Percentiles rank a stretch among this genome's conserved stretches.
phyloP scores from a whole-genome alignment of 2,329 filamentous ascomycete genomes.

The Leptographium galeiforme region DNA sequence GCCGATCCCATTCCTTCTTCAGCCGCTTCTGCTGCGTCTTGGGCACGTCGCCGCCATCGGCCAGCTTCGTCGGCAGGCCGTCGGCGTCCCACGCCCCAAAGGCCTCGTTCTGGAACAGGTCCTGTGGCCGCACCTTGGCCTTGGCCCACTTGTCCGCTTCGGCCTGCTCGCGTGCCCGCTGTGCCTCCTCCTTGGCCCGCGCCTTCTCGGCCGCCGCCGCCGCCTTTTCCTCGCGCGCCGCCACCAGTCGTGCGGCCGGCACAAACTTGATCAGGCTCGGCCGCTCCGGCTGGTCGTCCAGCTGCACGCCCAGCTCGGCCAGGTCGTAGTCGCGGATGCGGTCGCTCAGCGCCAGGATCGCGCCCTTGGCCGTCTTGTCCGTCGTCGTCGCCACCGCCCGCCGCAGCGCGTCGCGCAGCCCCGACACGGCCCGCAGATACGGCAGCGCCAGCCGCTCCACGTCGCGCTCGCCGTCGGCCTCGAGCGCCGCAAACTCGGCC shows the following conservation, averaged over 20 bases:
- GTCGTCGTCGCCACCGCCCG: conserved; percentile 14
- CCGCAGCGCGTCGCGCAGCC: conserved; percentile 23
- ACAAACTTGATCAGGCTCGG: conserved; percentile 53
- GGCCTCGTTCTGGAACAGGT: conserved; percentile 23
- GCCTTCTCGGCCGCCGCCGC: conserved; percentile 36
- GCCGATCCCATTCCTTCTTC: conserved; percentile 56
- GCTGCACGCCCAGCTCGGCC: conserved; percentile 53
- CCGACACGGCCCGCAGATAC: conserved; percentile 41
- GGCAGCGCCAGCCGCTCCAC: conserved; percentile 30
- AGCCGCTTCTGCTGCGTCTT: conserved; percentile 54
- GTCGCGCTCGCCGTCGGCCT: conserved; percentile 1
- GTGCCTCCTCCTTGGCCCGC: conserved; percentile 25
- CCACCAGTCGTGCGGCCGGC: conserved; percentile 38
- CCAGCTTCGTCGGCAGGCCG: conserved; percentile 48
- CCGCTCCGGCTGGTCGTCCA: conserved; percentile 48
- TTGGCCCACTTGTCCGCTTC: conserved; percentile 14
- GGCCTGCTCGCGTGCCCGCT: conserved; percentile 25
- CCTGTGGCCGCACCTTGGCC: conserved; percentile 16
- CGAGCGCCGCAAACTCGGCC: conserved; percentile 4
- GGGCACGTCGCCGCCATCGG: conserved; percentile 48
- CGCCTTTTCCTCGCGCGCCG: conserved; percentile 39
- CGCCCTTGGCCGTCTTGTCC: conserved; percentile 12
- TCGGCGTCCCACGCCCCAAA: conserved; percentile 54
- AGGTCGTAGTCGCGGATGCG: conserved; percentile 50
- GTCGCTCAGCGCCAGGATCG: conserved; percentile 46